Evolutionary conservation across 2,329 filamentous ascomycete species (phyloP), one percentile per base, ranked within the genome.

Genomic region (Lasiodiplodia theobromae): DNA sequence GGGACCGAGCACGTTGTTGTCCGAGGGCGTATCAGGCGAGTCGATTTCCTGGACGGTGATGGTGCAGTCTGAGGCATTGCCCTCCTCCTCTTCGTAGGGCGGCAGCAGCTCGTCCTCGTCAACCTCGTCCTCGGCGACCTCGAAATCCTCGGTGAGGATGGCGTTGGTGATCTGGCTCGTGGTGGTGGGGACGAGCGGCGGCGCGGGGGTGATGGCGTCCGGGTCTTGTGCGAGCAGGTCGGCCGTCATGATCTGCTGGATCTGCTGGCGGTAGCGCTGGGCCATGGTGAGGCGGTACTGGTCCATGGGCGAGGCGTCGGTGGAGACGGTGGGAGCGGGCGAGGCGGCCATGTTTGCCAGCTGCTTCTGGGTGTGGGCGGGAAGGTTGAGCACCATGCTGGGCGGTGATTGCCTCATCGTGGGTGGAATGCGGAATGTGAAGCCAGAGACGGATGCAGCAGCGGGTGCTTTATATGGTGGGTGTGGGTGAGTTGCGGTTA

Each of bases 321-420:
- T 10, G 3, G 56, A 28, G 34, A 57, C n/a, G 16, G 11, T 34
- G 6, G 57, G 49, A 6, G 47, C 31, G 4, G 66, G 56, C 34
- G 44, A 54, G 47, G 23, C 34, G n/a, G 66, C 56, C 66, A 68
- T 62, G 66, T 18, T 44, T 47, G 66, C 66, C n/a, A 68, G 57
- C 57, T 68, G 66, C 66, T 56, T 62, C 51, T 68, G 66, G 28
- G 57, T 68, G 66, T 68, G 66, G 47, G 56, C 56, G 49, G 66
- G 66, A 31, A 68, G 56, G 44, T 58, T 57, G 49, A 67, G 65
- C 4, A 44, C 47, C 53, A 67, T 57, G 40, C 21, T 16, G 44
- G 65, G 53, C 53, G 65, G 60, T 23, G 40, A 47, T 28, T 52
- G 40, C 12, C 56, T 51, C 57, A 68, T 68, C 7, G 47, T 44